These are phyloP conservation scores for Penicillium cataractarum DNA, from an alignment of 495 filamentous ascomycete genomes.

Conservation along the genomic window DNA sequence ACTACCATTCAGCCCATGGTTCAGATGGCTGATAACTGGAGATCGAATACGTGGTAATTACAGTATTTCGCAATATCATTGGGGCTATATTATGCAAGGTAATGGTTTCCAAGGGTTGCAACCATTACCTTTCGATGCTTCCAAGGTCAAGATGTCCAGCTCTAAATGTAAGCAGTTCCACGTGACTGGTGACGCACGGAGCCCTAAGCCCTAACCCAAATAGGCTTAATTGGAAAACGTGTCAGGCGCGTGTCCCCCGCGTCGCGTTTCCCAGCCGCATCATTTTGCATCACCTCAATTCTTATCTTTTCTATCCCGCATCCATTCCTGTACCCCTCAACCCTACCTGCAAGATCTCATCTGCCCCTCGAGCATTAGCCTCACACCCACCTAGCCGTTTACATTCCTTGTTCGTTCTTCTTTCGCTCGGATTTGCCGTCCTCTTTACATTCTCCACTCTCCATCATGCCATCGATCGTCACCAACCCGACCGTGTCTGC, in stretches of 20 bases:
- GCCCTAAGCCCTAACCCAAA: conserved; percentile 30
- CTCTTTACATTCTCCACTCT: conserved; percentile 8
- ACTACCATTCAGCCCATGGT: no score
- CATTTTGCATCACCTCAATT: conserved; percentile 21
- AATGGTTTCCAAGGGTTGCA: no score
- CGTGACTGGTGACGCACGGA: not conserved
- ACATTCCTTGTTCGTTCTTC: not conserved
- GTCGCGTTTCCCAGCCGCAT: conserved; percentile 26
- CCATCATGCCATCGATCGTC: conserved; percentile 22
- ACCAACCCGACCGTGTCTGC: conserved; percentile 16
- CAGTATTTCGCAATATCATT: no score
- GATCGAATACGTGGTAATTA: no score
- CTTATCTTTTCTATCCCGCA: conserved; percentile 7
- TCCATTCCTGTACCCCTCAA: conserved; percentile 16
- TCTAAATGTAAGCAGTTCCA: not conserved
- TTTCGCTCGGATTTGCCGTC: not conserved
- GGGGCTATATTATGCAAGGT: no score
- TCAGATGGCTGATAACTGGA: no score
- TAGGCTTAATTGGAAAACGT: conserved; percentile 29
- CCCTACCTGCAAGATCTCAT: not conserved
- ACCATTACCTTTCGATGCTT: no score
- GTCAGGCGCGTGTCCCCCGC: conserved; percentile 26
- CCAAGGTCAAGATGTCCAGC: no score
- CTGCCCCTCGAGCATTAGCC: not conserved
- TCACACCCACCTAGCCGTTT: not conserved